These are phyloP conservation scores for Nakazawaea molendinolei DNA, from an alignment of 805 yeast genomes.

Conservation along the genomic window DNA sequence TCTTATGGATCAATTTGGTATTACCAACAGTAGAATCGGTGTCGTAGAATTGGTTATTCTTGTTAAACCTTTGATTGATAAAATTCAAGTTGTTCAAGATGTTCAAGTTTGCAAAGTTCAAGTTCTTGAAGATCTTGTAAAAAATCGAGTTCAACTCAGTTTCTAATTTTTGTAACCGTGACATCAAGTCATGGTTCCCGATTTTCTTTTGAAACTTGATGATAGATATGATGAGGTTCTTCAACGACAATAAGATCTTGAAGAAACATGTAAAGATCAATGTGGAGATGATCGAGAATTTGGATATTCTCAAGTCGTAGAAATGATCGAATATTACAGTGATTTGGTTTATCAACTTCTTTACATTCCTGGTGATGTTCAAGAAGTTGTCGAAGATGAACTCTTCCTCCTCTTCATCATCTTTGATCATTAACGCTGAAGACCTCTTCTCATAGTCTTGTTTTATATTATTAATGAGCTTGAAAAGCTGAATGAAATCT, in stretches of 20 bases:
- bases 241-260: conserved; percentile 16
- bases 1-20: neutral
- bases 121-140: conserved; percentile 7
- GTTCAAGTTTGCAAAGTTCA: conserved; percentile 7
- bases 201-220: conserved; percentile 12
- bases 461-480: conserved; percentile 9
- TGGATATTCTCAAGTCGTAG: neutral
- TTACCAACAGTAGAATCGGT: neutral
- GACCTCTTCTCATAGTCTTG: neutral
- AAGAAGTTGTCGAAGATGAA: conserved; percentile 23
- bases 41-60: conserved; percentile 7
- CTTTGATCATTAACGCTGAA: neutral
- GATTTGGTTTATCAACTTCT: conserved; percentile 21
- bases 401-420: conserved; percentile 17
- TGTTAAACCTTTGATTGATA: conserved; percentile 10
- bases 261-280: conserved; percentile 19
- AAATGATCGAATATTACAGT: conserved; percentile 8
- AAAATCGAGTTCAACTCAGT: conserved; percentile 8
- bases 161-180: conserved; percentile 10
- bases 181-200: conserved; percentile 12
- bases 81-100: conserved; percentile 7
- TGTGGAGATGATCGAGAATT: conserved; percentile 16
- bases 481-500: conserved; percentile 21
- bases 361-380: conserved; percentile 22
- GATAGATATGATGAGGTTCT: conserved; percentile 10